These are phyloP conservation scores for Ceratobasidium theobromae DNA, from an alignment of 1,284 basidiomycete genomes.

Conservation along the genomic window DNA sequence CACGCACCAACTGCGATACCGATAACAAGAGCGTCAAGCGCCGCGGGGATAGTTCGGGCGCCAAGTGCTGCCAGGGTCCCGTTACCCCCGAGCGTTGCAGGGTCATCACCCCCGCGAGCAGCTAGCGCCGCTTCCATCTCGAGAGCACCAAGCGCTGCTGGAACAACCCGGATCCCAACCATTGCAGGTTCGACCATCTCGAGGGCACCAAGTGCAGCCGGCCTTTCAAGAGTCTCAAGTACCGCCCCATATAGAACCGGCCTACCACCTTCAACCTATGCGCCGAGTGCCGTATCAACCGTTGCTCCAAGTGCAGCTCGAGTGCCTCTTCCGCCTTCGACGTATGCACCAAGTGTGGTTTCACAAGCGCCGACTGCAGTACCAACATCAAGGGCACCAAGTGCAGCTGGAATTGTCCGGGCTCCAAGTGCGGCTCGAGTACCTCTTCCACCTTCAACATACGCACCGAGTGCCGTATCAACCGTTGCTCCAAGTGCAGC, in stretches of 20 bases:
- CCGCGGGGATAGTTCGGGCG: not conserved
- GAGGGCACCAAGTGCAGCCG: not conserved
- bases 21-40: conserved; percentile 1
- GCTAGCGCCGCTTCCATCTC: too few relatives aligned
- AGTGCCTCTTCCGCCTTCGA: not conserved
- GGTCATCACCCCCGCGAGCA: too few relatives aligned
- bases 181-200: not conserved
- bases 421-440: not conserved
- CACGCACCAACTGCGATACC: conserved; percentile 70
- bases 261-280: not conserved
- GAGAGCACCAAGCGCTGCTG: not conserved
- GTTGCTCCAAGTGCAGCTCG: not conserved
- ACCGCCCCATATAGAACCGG: not conserved
- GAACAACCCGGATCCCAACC: too few relatives aligned
- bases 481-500: not conserved
- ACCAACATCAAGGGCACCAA: not conserved
- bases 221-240: not conserved
- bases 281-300: not conserved
- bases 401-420: not conserved
- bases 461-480: not conserved
- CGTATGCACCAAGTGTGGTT: not conserved
- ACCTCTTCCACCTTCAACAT: not conserved
- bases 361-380: conserved; percentile 1
- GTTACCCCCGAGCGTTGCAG: too few relatives aligned
- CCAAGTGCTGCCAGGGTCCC: too few relatives aligned